Conservation (phyloP, 2,329 filamentous ascomycete genomes). For the Sporothrix pallida region DNA sequence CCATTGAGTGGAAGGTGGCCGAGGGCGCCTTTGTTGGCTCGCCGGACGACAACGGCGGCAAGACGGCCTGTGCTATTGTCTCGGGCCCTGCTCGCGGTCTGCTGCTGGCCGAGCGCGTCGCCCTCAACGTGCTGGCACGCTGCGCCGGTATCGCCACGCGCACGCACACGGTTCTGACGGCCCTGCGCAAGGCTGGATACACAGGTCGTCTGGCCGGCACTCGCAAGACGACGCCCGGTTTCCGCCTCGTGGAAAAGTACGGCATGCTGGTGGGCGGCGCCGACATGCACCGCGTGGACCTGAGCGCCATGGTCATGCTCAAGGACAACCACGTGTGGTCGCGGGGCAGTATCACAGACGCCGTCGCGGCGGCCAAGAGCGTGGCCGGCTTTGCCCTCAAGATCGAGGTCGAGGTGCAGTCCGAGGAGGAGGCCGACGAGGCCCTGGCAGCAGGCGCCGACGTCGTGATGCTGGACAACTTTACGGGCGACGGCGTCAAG, state of each 20-base stretch:
- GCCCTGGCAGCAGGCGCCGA: conserved; percentile 91
- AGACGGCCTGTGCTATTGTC: conserved; percentile 75
- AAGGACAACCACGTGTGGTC: conserved; percentile 99
- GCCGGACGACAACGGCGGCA: conserved; percentile 45
- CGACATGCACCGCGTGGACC: conserved; percentile 88
- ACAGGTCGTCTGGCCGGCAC: conserved; percentile 87
- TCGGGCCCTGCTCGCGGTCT: conserved; percentile 78
- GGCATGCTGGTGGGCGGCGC: conserved; percentile 94
- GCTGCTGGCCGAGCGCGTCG: conserved; percentile 90
- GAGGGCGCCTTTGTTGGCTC: conserved; percentile 73
- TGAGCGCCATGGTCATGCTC: conserved; percentile 96
- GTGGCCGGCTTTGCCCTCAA: conserved; percentile 91
- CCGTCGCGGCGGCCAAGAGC: conserved; percentile 80
- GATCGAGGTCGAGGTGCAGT: conserved; percentile 94
- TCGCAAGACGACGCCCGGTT: conserved; percentile 95
- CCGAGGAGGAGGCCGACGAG: conserved; percentile 85
- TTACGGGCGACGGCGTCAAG: conserved; percentile 78
- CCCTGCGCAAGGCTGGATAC: conserved; percentile 72
- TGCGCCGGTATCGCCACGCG: conserved; percentile 89
- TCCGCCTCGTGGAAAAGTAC: conserved; percentile 96
- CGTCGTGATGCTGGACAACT: conserved; percentile 98
- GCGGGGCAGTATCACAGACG: conserved; percentile 81
- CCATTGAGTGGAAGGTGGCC: conserved; percentile 82
- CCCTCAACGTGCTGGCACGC: conserved; percentile 85
- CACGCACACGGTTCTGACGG: conserved; percentile 60